These are phyloP conservation scores for Apiospora rasikravindrae DNA, from an alignment of 2,329 filamentous ascomycete genomes.

Conservation along the genomic window DNA sequence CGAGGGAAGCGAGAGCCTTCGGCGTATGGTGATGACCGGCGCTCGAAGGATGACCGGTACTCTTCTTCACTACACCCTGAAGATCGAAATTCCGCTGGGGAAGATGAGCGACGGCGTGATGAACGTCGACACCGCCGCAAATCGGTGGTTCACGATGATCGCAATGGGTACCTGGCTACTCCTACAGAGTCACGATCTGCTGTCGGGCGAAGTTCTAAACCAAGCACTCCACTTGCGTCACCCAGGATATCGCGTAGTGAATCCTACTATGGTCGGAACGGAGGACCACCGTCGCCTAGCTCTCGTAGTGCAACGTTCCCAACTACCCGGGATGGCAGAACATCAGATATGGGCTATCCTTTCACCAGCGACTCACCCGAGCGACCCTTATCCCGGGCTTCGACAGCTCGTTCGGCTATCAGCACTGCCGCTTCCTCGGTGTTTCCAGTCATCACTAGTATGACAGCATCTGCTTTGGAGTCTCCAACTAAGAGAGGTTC, in stretches of 20 bases:
- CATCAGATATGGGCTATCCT: conserved; percentile 20
- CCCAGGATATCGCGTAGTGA: conserved; percentile 32
- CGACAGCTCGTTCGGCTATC: conserved; percentile 31
- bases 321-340: conserved; percentile 29
- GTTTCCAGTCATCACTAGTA: conserved; percentile 29
- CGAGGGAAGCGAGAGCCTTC: conserved; percentile 30
- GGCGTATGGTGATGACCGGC: conserved; percentile 22
- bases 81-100: conserved; percentile 31
- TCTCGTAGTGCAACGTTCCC: conserved; percentile 38
- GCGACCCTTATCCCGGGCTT: conserved; percentile 31
- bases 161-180: conserved; percentile 29
- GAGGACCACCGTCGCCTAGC: conserved; percentile 30
- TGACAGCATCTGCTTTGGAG: conserved; percentile 19
- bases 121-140: conserved; percentile 31
- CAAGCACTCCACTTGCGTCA: conserved; percentile 33
- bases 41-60: conserved; percentile 31
- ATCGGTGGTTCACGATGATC: conserved; percentile 29
- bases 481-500: conserved; percentile 11
- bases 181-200: conserved; percentile 29
- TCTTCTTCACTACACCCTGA: conserved; percentile 24
- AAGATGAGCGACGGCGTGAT: conserved; percentile 31
- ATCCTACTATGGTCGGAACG: conserved; percentile 25
- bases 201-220: conserved; percentile 31
- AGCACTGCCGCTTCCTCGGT: conserved; percentile 25
- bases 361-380: conserved; percentile 30